Percentiles rank a stretch among this genome's conserved stretches.
phyloP scores from a whole-genome alignment of 1,139 yeast genomes.

The Yamadazyma blattariae region DNA sequence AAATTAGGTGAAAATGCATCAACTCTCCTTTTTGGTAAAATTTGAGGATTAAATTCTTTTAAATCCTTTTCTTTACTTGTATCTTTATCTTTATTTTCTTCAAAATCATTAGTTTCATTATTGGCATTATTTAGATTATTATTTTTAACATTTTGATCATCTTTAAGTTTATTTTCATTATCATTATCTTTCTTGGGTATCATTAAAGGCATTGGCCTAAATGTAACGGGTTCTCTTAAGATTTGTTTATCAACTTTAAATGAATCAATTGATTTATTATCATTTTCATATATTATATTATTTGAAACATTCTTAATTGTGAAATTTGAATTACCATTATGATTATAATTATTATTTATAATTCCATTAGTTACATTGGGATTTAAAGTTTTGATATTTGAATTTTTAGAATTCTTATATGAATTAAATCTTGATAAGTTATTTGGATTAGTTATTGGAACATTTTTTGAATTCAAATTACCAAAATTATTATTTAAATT shows the following conservation, averaged over 20 bases:
- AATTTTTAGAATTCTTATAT: not conserved
- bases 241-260: conserved; percentile 26
- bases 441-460: conserved; percentile 4
- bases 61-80: no score
- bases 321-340: not conserved
- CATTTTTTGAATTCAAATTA: conserved; percentile 4
- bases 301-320: conserved; percentile 7
- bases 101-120: no score
- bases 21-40: no score
- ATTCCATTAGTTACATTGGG: not conserved
- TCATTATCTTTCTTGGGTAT: not conserved
- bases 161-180: not conserved
- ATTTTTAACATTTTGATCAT: not conserved
- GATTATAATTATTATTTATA: not conserved
- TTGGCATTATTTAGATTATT: no score
- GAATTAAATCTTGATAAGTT: conserved; percentile 4
- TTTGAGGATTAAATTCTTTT: no score
- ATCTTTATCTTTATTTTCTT: no score
- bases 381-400: not conserved
- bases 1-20: no score
- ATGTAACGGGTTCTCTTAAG: conserved; percentile 1
- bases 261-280: conserved; percentile 27
- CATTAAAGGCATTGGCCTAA: not conserved
- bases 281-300: conserved; percentile 16
- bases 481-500: not conserved